These are phyloP conservation scores for Gloeophyllum trabeum DNA, from an alignment of 768 basidiomycete species.

Conservation along the genomic window DNA sequence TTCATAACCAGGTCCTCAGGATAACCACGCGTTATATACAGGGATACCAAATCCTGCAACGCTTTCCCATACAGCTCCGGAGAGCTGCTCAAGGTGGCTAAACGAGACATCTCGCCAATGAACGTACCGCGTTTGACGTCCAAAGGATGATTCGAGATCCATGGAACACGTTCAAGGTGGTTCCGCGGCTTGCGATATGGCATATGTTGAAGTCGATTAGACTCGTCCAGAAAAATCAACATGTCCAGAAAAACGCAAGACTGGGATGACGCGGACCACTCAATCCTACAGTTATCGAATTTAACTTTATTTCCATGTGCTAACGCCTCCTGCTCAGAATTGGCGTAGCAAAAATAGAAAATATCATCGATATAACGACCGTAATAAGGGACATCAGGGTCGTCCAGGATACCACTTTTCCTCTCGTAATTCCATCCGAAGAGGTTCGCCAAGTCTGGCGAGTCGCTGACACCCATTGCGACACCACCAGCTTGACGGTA, in stretches of 20 bases:
- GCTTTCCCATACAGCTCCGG: conserved; percentile 15
- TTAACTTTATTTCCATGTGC: neutral
- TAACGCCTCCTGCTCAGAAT: conserved; percentile 1
- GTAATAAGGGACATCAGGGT: conserved; percentile 14
- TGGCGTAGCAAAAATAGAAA: conserved; percentile 8
- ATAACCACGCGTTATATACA: conserved; percentile 21
- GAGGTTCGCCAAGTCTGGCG: conserved; percentile 20
- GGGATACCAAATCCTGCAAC: conserved; percentile 11
- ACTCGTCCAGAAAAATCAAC: conserved; percentile 13
- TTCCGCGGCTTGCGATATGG: conserved; percentile 7
- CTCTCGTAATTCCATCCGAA: conserved; percentile 16
- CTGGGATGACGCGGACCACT: conserved; percentile 3
- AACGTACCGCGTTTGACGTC: conserved; percentile 10
- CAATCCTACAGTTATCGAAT: conserved; percentile 8
- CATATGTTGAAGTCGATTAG: conserved; percentile 2
- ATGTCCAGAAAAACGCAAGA: conserved; percentile 17
- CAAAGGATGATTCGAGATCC: conserved; percentile 5
- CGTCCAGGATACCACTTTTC: neutral
- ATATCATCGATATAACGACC: conserved; percentile 23
- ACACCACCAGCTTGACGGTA: conserved; percentile 17
- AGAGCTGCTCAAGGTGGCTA: conserved; percentile 16
- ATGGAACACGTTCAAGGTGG: conserved; percentile 12
- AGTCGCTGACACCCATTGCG: conserved; percentile 21
- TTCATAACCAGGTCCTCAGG: conserved; percentile 13
- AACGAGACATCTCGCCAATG: conserved; percentile 9